Percentiles rank a stretch among this genome's conserved stretches.
phyloP scores from a whole-genome alignment of 345 rosid species.

The Raphanus raphanistrum region DNA sequence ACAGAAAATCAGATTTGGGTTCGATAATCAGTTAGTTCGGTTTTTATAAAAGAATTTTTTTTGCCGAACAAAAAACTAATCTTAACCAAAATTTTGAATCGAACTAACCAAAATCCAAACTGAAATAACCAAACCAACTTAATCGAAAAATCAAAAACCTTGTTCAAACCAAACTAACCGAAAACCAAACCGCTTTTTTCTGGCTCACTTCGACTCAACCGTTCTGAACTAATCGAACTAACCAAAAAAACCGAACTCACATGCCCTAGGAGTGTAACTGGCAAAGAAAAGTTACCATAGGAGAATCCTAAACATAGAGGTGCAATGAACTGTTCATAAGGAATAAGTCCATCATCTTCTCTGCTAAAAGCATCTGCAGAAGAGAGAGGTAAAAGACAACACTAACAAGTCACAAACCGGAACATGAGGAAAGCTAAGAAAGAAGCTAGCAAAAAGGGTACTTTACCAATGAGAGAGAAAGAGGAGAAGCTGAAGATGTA shows the following conservation, averaged over 20 bases:
- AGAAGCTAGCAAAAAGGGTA: neutral
- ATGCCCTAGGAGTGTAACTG: neutral
- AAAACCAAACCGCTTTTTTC: too few species aligned
- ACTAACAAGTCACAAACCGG: neutral
- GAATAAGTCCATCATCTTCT: constrained; percentile 4
- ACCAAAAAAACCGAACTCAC: neutral
- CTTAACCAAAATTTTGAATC: neutral
- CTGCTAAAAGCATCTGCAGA: constrained; percentile 21
- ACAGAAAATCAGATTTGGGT: too few species aligned
- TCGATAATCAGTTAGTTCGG: neutral
- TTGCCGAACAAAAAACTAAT: neutral
- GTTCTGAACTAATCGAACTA: neutral
- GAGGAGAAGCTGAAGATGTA: constrained; percentile 37
- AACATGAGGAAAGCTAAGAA: neutral
- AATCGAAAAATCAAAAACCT: too few species aligned
- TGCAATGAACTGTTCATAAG: constrained; percentile 25
- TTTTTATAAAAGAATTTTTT: too few species aligned
- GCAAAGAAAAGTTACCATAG: constrained; percentile 18
- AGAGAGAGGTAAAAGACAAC: neutral
- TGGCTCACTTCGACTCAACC: too few species aligned
- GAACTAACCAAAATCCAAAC: too few species aligned
- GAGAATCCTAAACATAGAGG: constrained; percentile 34
- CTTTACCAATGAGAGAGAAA: constrained; percentile 24
- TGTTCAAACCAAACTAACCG: neutral
- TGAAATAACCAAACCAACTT: too few species aligned